These are phyloP conservation scores for Ophioceras dolichostomum DNA, from an alignment of 2,329 filamentous ascomycete genomes.

Conservation along the genomic window DNA sequence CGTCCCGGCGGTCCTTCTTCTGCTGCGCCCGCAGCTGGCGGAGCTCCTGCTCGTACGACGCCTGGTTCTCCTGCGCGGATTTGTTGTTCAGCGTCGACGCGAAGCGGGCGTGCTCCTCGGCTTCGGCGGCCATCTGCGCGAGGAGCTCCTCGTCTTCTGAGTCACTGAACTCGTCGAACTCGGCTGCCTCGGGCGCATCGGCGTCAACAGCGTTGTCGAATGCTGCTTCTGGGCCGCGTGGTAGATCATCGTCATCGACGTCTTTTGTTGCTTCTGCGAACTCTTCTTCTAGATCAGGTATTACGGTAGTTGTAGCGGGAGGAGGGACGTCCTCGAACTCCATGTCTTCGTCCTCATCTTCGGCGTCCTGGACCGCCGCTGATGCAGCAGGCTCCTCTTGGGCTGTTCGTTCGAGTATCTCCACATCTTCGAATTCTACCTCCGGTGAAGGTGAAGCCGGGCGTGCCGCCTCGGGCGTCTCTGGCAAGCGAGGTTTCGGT, in stretches of 20 bases:
- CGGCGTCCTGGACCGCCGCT: slow-evolving; percentile 6
- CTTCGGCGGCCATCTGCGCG: slow-evolving; percentile 75
- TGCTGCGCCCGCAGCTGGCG: slow-evolving; percentile 84
- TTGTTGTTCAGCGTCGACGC: slow-evolving; percentile 67
- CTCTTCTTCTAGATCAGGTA: too few relatives aligned
- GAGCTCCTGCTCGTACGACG: slow-evolving; percentile 75
- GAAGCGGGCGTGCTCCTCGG: slow-evolving; percentile 88
- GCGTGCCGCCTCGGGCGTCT: neutral
- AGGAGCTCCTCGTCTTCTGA: slow-evolving; percentile 87
- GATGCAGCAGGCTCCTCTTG: slow-evolving; percentile 2
- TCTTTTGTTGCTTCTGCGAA: neutral
- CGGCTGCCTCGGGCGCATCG: slow-evolving; percentile 41
- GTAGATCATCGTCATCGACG: slow-evolving; percentile 1
- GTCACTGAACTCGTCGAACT: slow-evolving; percentile 68
- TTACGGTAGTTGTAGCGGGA: too few relatives aligned
- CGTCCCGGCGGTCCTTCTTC: slow-evolving; percentile 89
- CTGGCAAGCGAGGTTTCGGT: neutral
- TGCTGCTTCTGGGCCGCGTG: too few relatives aligned
- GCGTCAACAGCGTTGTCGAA: slow-evolving; percentile 13
- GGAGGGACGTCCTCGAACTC: slow-evolving; percentile 5
- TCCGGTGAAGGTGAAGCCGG: slow-evolving; percentile 10
- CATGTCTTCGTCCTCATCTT: slow-evolving; percentile 9
- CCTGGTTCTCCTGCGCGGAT: slow-evolving; percentile 45
- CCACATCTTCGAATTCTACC: slow-evolving; percentile 24
- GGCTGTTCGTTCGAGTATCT: slow-evolving; percentile 6